A percentile compares a stretch with the other conserved stretches of the same genome.
Evolutionary conservation across 352 stramenopile genomes (phyloP).

Genomic region (Globisporangium acanthophoron): DNA sequence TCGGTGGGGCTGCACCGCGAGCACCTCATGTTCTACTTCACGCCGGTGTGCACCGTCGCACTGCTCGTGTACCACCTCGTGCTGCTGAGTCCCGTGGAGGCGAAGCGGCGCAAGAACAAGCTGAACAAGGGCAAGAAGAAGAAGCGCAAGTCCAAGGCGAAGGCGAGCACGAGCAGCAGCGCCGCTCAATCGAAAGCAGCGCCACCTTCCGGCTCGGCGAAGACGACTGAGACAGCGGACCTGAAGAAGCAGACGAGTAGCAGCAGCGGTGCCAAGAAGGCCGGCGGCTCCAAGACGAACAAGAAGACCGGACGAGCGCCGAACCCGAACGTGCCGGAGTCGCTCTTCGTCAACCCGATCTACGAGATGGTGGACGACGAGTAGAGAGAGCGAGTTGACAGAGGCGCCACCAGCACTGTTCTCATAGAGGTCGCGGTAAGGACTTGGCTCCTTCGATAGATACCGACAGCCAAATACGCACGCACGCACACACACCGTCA

Average conservation of each 20-base stretch:
- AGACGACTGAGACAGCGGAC: neutral
- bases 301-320: slow-evolving; percentile 5
- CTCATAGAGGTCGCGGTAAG: neutral
- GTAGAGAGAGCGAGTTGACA: slow-evolving; percentile 1
- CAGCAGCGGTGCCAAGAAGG: neutral
- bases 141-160: slow-evolving; percentile 41
- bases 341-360: slow-evolving; percentile 16
- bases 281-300: slow-evolving; percentile 16
- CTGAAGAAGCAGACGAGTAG: neutral
- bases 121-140: slow-evolving; percentile 42
- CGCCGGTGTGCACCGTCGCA: slow-evolving; percentile 29
- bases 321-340: slow-evolving; percentile 16
- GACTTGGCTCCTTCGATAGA: neutral
- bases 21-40: slow-evolving; percentile 53
- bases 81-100: slow-evolving; percentile 52
- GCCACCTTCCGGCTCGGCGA: neutral
- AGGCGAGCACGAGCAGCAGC: slow-evolving; percentile 12
- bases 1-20: slow-evolving; percentile 40
- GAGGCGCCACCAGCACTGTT: neutral
- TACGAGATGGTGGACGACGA: slow-evolving; percentile 16
- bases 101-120: slow-evolving; percentile 44
- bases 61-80: slow-evolving; percentile 46
- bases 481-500: neutral
- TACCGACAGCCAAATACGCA: neutral
- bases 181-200: neutral